phyloP scores from a whole-genome alignment of 306 rosid species.

The Calophaca sinica region DNA sequence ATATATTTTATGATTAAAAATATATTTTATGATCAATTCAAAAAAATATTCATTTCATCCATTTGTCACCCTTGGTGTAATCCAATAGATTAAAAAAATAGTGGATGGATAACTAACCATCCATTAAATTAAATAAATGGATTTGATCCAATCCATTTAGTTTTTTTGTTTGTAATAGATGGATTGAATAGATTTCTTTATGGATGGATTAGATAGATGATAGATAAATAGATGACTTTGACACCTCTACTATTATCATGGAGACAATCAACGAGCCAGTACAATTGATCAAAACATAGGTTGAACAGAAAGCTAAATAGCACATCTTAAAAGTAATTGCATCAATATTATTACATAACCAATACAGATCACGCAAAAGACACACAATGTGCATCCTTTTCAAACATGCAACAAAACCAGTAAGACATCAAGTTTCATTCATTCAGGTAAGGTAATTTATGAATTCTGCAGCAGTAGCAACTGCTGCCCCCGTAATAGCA shows the following conservation, averaged over 20 bases:
- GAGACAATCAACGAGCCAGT: background rate
- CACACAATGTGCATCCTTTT: slow-evolving; percentile 4
- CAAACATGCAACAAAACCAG: slow-evolving; percentile 35
- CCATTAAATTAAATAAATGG: too few species aligned
- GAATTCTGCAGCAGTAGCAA: slow-evolving; percentile 91
- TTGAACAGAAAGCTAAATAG: slow-evolving; percentile 23
- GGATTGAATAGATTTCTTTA: too few species aligned
- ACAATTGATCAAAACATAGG: slow-evolving; percentile 29
- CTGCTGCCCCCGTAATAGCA: slow-evolving; percentile 89
- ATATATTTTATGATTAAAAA: too few species aligned
- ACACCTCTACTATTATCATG: slow-evolving; percentile 18
- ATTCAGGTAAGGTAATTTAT: slow-evolving; percentile 79
- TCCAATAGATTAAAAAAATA: too few species aligned
- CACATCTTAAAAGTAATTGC: slow-evolving; percentile 21
- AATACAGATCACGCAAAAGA: slow-evolving; percentile 15
- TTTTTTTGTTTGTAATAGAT: too few species aligned
- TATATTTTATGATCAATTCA: too few species aligned
- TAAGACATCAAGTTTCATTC: slow-evolving; percentile 10
- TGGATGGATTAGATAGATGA: too few species aligned
- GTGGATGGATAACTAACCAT: too few species aligned
- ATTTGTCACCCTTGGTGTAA: too few species aligned
- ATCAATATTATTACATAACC: slow-evolving; percentile 9
- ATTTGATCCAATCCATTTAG: too few species aligned
- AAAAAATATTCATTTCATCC: too few species aligned
- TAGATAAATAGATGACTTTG: too few species aligned